Conservation (phyloP, 2,329 filamentous ascomycete species). For the Stemphylium beticola region DNA sequence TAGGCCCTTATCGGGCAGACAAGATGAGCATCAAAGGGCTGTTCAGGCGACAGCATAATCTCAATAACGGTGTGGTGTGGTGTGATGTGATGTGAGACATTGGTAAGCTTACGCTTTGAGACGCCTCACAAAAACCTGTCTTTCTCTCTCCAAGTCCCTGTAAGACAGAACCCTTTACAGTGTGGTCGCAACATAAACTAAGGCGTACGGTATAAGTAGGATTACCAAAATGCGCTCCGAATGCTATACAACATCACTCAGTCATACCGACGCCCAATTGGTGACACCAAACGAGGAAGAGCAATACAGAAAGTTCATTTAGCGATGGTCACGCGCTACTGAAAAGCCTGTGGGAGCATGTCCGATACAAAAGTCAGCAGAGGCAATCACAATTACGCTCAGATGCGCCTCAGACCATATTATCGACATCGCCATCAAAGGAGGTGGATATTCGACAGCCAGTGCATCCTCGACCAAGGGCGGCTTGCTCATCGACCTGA, state of each 20-base stretch:
- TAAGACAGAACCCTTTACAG: too few species aligned
- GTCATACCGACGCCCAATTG: constrained; percentile 5
- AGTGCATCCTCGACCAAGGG: constrained; percentile 15
- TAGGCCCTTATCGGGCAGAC: too few species aligned
- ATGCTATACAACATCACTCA: background rate
- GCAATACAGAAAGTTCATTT: constrained; percentile 5
- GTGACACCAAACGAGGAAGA: constrained; percentile 10
- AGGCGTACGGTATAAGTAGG: too few species aligned
- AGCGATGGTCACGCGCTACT: constrained; percentile 13
- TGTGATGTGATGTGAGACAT: too few species aligned
- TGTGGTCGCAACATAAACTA: too few species aligned
- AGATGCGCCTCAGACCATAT: constrained; percentile 12
- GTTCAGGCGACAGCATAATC: too few species aligned
- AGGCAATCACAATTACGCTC: constrained; percentile 10
- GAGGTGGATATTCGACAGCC: constrained; percentile 16
- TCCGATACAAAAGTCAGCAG: constrained; percentile 7
- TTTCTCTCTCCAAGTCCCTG: too few species aligned
- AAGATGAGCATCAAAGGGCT: too few species aligned
- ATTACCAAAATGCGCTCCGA: too few species aligned
- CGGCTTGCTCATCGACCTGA: constrained; percentile 14
- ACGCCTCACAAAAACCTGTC: too few species aligned
- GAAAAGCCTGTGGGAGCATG: constrained; percentile 14
- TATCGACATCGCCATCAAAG: constrained; percentile 14
- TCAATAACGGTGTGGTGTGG: too few species aligned
- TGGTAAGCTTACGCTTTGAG: too few species aligned